Percentiles rank a stretch among this genome's conserved stretches.
These are phyloP conservation scores for Cercospora citrullina DNA, from an alignment of 2,329 filamentous ascomycete genomes.

Conservation along the genomic window DNA sequence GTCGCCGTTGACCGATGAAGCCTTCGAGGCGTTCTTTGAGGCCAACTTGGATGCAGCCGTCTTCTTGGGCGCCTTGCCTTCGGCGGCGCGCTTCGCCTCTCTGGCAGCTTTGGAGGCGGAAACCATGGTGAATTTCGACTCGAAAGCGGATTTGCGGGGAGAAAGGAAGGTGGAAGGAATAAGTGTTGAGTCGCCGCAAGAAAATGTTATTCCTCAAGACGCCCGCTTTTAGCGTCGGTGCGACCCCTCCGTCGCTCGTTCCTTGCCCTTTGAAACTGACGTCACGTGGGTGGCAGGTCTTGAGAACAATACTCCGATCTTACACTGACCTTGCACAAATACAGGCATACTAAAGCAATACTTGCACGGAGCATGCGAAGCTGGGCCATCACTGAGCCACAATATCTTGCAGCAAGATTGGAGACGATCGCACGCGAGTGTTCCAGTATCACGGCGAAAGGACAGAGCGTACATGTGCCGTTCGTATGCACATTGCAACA, in stretches of 20 bases:
- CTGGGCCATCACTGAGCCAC: background rate
- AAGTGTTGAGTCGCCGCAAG: conserved; percentile 7
- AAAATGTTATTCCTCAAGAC: conserved; percentile 7
- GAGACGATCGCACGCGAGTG: background rate
- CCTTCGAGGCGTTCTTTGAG: conserved; percentile 66
- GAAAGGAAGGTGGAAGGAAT: background rate
- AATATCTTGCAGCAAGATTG: background rate
- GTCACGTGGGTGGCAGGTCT: background rate
- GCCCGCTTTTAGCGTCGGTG: conserved; percentile 7
- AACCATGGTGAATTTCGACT: conserved; percentile 53
- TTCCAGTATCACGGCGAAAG: background rate
- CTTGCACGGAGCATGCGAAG: background rate
- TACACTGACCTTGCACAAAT: background rate
- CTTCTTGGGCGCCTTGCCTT: conserved; percentile 74
- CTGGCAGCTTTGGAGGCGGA: conserved; percentile 69
- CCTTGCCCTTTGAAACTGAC: background rate
- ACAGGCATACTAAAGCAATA: background rate
- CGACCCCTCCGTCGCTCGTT: background rate
- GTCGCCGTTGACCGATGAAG: conserved; percentile 69
- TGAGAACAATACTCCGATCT: background rate
- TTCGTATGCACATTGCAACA: background rate
- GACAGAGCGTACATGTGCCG: background rate
- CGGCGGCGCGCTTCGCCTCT: conserved; percentile 64
- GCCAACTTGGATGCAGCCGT: conserved; percentile 69
- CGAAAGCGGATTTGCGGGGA: conserved; percentile 8